Conservation (phyloP, 768 basidiomycete species). For the Galerina sulciceps region DNA sequence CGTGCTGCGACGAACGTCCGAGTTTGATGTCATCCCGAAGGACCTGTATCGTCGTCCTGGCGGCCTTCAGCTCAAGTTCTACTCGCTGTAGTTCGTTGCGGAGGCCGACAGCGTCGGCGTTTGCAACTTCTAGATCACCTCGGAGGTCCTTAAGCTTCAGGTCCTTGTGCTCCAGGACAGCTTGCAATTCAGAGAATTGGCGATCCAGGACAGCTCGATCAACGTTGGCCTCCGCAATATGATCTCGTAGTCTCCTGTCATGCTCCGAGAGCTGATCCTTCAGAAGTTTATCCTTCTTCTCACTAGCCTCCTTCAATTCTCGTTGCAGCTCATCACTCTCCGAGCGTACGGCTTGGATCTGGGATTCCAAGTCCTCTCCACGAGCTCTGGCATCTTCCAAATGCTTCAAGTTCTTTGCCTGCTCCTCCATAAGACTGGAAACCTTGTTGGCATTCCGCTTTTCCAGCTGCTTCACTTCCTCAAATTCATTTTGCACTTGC, state of each 20-base stretch:
- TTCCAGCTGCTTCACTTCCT: slow-evolving; percentile 72
- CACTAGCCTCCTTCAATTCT: slow-evolving; percentile 67
- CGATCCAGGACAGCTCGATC: slow-evolving; percentile 93
- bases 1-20: slow-evolving; percentile 69
- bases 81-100: slow-evolving; percentile 76
- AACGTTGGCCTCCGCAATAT: slow-evolving; percentile 91
- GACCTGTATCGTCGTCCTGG: slow-evolving; percentile 66
- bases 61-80: slow-evolving; percentile 71
- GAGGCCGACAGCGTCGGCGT: slow-evolving; percentile 69
- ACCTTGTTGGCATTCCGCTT: slow-evolving; percentile 66
- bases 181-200: slow-evolving; percentile 76
- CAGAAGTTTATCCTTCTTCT: slow-evolving; percentile 81
- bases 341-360: slow-evolving; percentile 68
- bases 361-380: slow-evolving; percentile 75
- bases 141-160: slow-evolving; percentile 67
- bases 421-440: slow-evolving; percentile 71
- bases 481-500: slow-evolving; percentile 63
- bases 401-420: slow-evolving; percentile 69
- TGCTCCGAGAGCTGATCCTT: slow-evolving; percentile 73
- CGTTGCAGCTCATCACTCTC: slow-evolving; percentile 76
- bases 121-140: slow-evolving; percentile 63
- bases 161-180: slow-evolving; percentile 61
- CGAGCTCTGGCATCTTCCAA: slow-evolving; percentile 77
- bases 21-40: slow-evolving; percentile 75
- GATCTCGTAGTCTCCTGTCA: slow-evolving; percentile 74